phyloP scores from a whole-genome alignment of 257 asterid species.

The Ilex asprella region DNA sequence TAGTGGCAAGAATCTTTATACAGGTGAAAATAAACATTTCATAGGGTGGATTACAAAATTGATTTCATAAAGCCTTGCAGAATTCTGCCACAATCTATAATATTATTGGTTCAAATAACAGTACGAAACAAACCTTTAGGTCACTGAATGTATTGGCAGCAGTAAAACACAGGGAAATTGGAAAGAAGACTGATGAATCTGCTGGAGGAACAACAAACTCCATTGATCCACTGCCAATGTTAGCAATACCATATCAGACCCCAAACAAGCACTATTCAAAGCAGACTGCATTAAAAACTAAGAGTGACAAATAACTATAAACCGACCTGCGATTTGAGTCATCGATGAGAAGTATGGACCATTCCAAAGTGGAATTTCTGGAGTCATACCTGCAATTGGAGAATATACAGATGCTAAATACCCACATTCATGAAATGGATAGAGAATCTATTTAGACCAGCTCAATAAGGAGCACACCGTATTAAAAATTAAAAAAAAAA shows the following conservation, averaged over 20 bases:
- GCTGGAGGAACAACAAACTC: constrained; percentile 82
- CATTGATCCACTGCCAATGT: constrained; percentile 70
- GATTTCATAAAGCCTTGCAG: too few species aligned
- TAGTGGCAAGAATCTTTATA: too few species aligned
- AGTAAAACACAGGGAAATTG: constrained; percentile 70
- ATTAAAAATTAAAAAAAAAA: too few species aligned
- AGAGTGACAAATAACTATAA: constrained; percentile 9
- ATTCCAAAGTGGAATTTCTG: constrained; percentile 74
- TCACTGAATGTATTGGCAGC: constrained; percentile 72
- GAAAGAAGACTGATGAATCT: constrained; percentile 71
- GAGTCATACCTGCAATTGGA: constrained; percentile 61
- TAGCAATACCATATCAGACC: constrained; percentile 6
- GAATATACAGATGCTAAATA: neutral
- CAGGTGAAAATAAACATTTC: too few species aligned
- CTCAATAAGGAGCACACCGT: neutral
- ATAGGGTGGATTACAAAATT: too few species aligned
- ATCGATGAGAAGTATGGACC: constrained; percentile 86
- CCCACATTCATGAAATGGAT: constrained; percentile 4
- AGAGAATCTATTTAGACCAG: neutral
- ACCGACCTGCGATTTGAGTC: constrained; percentile 86
- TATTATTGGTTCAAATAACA: too few species aligned
- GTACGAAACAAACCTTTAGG: constrained; percentile 50
- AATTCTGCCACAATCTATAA: too few species aligned
- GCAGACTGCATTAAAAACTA: neutral
- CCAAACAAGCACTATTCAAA: constrained; percentile 11